A percentile compares a stretch with the other conserved stretches of the same genome.
These are phyloP conservation scores for Solanum sejunctum DNA, from an alignment of 257 asterid genomes.

Conservation along the genomic window DNA sequence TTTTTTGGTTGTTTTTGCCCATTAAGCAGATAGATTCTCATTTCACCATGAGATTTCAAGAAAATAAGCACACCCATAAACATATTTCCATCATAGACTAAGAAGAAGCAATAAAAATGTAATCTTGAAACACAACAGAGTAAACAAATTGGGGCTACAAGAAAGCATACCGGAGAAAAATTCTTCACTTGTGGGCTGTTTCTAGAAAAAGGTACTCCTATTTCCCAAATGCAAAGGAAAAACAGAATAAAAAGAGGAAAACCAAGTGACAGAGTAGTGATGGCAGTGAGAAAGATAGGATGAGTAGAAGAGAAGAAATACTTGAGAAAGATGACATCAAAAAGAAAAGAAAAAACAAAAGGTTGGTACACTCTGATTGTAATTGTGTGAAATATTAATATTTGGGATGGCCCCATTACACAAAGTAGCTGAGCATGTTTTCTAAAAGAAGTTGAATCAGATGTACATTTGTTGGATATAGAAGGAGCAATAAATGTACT, in stretches of 20 bases:
- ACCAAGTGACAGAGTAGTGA: slow-evolving; percentile 9
- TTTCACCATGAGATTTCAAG: neutral
- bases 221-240: slow-evolving; percentile 6
- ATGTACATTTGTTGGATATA: neutral
- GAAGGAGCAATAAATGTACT: neutral
- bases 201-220: slow-evolving; percentile 15
- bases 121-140: slow-evolving; percentile 10
- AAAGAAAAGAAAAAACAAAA: slow-evolving; percentile 11
- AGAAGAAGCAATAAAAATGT: slow-evolving; percentile 6
- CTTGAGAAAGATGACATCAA: slow-evolving; percentile 28
- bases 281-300: slow-evolving; percentile 11
- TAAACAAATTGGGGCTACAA: slow-evolving; percentile 1
- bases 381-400: slow-evolving; percentile 7
- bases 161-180: slow-evolving; percentile 26
- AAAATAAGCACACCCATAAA: neutral
- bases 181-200: slow-evolving; percentile 1
- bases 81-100: neutral
- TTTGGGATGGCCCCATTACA: slow-evolving; percentile 27
- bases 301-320: slow-evolving; percentile 49
- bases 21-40: neutral
- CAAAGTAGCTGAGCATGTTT: neutral
- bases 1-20: neutral
- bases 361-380: slow-evolving; percentile 11
- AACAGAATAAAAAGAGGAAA: slow-evolving; percentile 7
- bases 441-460: neutral